Base-by-base conservation (phyloP, 2,329 filamentous ascomycete genomes). In the Colletotrichum trifolii region DNA sequence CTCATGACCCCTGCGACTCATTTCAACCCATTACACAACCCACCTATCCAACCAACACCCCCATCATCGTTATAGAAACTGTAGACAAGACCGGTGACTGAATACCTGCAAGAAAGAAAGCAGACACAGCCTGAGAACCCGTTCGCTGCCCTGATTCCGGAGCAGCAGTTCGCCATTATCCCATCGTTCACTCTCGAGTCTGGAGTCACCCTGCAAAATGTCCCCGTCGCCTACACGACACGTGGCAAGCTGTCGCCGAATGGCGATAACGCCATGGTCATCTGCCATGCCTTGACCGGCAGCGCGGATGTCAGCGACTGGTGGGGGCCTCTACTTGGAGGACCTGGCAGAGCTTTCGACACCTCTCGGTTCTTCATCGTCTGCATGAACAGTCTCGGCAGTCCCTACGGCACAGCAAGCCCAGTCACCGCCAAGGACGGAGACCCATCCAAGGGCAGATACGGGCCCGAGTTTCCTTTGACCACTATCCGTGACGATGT, bases 401-500 rank as follows among this genome's bases (percentile, higher is more conserved):
- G 91, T 72, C 93, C 93, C 0, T 96, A 96, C 73, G 93, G 93
- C 36, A 93, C 91, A 63, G 92, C 91, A n/a, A 95, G 92, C 74
- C 92, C 93, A 1, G 92, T 95, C 57, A 99, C 96, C 2, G 90
- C 89, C 71, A 96, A 93, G 76, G 90, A 97, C 73, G 94, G 94
- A 12, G 87, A 96, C 71, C 80, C 85, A 13, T 82, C 82, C 55
- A 89, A 92, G 68, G 94, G 88, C 15, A 87, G 87, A 71, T 99
- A 99, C 74, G 96, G 96, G 0, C 96, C 96, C 1, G 96, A 99
- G 74, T 99, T 99, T 71, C 96, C 96, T 50, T 81, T 99, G 68
- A 97, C 96, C 1, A 98, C 96, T 0, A 93, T 99, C 68, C 86
- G 95, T 69, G 96, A 99, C 75, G 96, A 99, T 80, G 95, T 98